Conservation (phyloP, 192 early-diverging fungal genomes). For the Phlyctochytrium arcticum region DNA sequence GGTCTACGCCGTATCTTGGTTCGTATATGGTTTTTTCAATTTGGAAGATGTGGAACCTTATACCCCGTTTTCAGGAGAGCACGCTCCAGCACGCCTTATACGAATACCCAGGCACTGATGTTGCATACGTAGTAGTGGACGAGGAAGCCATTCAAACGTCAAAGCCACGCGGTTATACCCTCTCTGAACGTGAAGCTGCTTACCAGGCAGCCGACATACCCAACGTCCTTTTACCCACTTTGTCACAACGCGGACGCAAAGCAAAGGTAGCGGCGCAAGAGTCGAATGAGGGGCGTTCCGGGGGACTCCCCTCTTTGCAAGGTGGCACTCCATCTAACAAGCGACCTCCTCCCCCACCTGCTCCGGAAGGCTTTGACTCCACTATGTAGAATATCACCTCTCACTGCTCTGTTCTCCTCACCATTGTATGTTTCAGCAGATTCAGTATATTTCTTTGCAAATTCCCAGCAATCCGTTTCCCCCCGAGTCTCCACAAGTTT, state of each 20-base stretch:
- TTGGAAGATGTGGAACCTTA: background rate
- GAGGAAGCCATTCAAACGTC: background rate
- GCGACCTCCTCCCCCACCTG: too few species aligned
- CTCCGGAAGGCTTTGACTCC: background rate
- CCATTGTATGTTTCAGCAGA: too few species aligned
- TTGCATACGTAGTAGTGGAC: conserved; percentile 66
- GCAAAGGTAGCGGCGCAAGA: background rate
- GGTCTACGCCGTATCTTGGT: conserved; percentile 85
- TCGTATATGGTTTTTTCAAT: background rate
- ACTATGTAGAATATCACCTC: too few species aligned
- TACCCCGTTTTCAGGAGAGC: conserved; percentile 48
- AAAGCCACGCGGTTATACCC: background rate
- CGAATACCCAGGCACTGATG: conserved; percentile 69
- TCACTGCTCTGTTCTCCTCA: too few species aligned
- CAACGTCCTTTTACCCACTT: background rate
- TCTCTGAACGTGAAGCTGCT: background rate
- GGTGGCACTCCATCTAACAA: background rate
- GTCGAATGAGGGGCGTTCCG: background rate
- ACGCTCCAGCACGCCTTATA: conserved; percentile 78
- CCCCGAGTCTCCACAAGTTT: too few species aligned
- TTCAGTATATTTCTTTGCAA: too few species aligned
- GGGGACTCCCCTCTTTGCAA: background rate
- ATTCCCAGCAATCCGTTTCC: too few species aligned
- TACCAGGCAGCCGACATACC: conserved; percentile 1
- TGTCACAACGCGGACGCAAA: background rate